Evolutionary conservation across 1,284 basidiomycete genomes (phyloP).

Genomic region (Rhodotorula sp.): DNA sequence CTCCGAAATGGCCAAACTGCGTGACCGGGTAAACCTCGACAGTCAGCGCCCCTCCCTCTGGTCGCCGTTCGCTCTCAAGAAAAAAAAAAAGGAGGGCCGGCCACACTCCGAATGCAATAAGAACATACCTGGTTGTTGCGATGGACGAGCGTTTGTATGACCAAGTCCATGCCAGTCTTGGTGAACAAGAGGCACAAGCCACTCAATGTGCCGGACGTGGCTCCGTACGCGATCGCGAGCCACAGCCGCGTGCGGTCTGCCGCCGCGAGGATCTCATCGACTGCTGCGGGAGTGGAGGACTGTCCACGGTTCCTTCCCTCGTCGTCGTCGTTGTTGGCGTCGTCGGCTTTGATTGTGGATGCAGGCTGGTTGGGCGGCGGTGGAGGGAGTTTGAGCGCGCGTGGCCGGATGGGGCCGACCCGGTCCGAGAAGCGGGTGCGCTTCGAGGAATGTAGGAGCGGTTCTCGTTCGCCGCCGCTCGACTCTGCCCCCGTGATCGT

Average conservation of each 20-base stretch:
- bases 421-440: not conserved
- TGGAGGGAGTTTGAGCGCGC: not conserved
- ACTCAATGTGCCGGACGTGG: slow-evolving; percentile 84
- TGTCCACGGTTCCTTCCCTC: no score
- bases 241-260: slow-evolving; percentile 58
- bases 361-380: not conserved
- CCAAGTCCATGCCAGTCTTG: slow-evolving; percentile 88
- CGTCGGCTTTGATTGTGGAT: not conserved
- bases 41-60: not conserved
- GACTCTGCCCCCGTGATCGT: no score
- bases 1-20: slow-evolving; percentile 51
- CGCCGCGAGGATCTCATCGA: not conserved
- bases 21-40: not conserved
- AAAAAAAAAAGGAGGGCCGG: no score
- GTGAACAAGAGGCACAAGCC: slow-evolving; percentile 92
- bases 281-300: not conserved
- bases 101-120: no score
- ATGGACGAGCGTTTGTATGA: slow-evolving; percentile 69
- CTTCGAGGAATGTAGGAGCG: not conserved
- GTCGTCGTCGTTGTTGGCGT: not conserved
- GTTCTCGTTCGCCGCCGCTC: not conserved
- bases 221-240: slow-evolving; percentile 83
- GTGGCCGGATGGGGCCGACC: not conserved
- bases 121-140: slow-evolving; percentile 75
- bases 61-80: no score